Conservation (phyloP, 805 yeast species). For the Barnettozyma sp. region DNA sequence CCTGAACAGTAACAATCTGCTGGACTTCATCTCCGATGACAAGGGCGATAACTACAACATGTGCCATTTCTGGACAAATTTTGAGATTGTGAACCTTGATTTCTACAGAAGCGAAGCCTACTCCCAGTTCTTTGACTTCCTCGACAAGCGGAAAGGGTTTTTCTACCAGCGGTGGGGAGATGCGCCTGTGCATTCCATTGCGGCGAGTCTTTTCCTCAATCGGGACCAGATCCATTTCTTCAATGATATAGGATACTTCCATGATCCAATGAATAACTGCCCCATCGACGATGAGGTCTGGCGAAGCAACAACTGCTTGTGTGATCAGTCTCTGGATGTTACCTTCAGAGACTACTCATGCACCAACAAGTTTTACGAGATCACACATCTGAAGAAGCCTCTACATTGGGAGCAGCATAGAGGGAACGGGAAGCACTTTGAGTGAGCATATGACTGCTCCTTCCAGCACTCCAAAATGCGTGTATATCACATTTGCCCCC, state of each 20-base stretch:
- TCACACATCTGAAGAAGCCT: constrained; percentile 51
- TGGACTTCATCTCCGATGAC: constrained; percentile 43
- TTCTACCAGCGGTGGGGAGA: constrained; percentile 81
- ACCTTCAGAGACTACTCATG: constrained; percentile 73
- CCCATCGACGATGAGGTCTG: constrained; percentile 44
- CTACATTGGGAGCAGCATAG: constrained; percentile 56
- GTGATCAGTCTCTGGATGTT: constrained; percentile 58
- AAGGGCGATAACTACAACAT: constrained; percentile 38
- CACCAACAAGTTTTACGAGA: constrained; percentile 50
- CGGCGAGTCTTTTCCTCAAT: constrained; percentile 67
- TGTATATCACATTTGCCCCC: no score
- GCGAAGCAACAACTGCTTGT: constrained; percentile 41
- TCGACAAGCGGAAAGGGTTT: constrained; percentile 46
- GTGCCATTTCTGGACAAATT: constrained; percentile 64
- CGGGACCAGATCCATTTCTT: constrained; percentile 69
- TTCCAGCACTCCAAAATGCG: no score
- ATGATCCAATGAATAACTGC: constrained; percentile 54
- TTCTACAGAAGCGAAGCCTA: constrained; percentile 44
- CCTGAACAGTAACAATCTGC: constrained; percentile 49
- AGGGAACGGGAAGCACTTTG: constrained; percentile 11
- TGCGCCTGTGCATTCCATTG: constrained; percentile 86
- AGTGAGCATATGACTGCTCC: background rate
- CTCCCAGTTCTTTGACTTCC: constrained; percentile 35
- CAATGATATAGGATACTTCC: constrained; percentile 78
- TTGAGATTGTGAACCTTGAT: constrained; percentile 48